Base-by-base conservation (phyloP, 495 filamentous ascomycete species). In the Podospora comata region DNA sequence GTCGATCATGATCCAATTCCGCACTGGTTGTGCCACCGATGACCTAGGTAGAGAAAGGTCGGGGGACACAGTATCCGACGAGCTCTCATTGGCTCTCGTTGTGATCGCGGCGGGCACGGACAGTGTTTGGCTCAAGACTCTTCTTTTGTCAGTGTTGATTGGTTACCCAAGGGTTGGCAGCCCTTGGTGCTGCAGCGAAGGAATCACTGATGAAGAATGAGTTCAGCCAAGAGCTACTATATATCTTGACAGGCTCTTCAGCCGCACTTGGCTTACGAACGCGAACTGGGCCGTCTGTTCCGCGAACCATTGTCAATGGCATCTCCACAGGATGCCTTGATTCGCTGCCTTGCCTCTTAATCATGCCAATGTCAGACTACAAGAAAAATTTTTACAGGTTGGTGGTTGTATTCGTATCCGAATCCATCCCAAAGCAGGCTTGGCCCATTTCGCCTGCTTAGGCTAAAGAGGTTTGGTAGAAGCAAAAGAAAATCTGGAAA, bases 401-500 rank as follows among this genome's bases (percentile, higher is more conserved):
- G 56, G 56, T 58, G 56, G 56, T 58, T 20, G 56, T 11, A 48
- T 6, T 48, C 9, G 5, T 16, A 13, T 48, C 39, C 39, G 2
- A 11, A 48, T 48, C 15, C 5, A 54, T 16, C 18, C 11, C 20
- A 16, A 7, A 58, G 39, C 9, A 48, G 39, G 7, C 39, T 48
- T 48, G 39, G 39, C 39, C 39, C 39, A 48, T 62, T 69, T 65
- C 20, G 44, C 58, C n/a, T 44, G 39, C 39, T 53, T 66, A 69
- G 68, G 68, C 64, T 63, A 66, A 58, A 58, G 18, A 48, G 58
- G 62, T 55, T 0, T 1, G 32, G 16, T 7, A 11, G 15, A 26
- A 56, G 26, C n/a, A 61, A 32, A 34, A 58, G 55, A 69, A 62
- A 44, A 53, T 27, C 32, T 20, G 59, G 59, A 13, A 9, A 28